These are phyloP conservation scores for Nitzschia inconspicua DNA, from an alignment of 108 stramenopile genomes.

Conservation along the genomic window DNA sequence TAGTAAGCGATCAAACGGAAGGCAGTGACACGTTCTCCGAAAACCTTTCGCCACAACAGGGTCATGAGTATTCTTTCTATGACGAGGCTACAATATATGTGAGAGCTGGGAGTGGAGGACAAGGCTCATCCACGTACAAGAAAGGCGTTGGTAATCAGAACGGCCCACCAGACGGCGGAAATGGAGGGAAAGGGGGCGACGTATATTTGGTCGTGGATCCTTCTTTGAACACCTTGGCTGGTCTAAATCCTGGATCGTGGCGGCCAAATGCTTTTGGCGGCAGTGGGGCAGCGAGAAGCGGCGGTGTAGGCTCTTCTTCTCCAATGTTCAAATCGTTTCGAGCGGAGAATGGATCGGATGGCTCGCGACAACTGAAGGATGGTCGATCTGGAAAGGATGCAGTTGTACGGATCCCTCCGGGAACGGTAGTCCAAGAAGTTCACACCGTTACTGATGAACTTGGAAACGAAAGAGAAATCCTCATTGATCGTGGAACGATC, in stretches of 20 bases:
- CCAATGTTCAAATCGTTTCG: constrained; percentile 50
- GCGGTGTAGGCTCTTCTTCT: constrained; percentile 9
- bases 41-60: no score
- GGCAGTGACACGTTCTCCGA: no score
- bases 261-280: constrained; percentile 83
- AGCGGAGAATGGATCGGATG: constrained; percentile 82
- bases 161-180: constrained; percentile 90
- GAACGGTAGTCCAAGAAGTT: constrained; percentile 89
- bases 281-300: constrained; percentile 50
- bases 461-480: constrained; percentile 21
- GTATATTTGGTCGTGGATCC: constrained; percentile 79
- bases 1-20: no score
- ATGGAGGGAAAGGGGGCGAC: constrained; percentile 91
- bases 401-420: constrained; percentile 86
- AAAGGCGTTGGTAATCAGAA: constrained; percentile 67
- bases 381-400: constrained; percentile 76
- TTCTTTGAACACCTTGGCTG: constrained; percentile 88
- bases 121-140: constrained; percentile 79
- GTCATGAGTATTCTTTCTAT: constrained; percentile 89
- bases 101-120: constrained; percentile 83
- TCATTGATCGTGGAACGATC: constrained; percentile 36
- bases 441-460: constrained; percentile 12
- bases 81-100: constrained; percentile 83
- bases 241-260: constrained; percentile 62
- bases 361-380: constrained; percentile 67